Conservation (phyloP, 148 eudicot species). For the Chenopodium quinoa region DNA sequence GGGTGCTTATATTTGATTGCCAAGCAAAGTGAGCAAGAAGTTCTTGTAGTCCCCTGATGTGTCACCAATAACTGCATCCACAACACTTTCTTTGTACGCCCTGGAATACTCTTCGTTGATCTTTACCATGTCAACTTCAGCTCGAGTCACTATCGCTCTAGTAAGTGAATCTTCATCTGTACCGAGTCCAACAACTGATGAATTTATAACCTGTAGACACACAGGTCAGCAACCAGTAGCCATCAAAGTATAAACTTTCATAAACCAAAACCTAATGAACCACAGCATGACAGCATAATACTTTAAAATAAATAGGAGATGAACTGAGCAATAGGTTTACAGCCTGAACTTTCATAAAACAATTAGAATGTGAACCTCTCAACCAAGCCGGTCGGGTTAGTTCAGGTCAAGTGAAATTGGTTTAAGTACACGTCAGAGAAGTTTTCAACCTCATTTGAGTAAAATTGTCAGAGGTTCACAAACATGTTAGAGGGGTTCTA, state of each 20-base stretch:
- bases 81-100: constrained; percentile 44
- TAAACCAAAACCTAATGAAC: background rate
- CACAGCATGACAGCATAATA: background rate
- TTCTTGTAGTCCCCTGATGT: constrained; percentile 69
- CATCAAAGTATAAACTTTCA: background rate
- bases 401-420: background rate
- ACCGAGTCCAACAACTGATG: constrained; percentile 58
- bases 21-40: constrained; percentile 67
- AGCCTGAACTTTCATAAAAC: background rate
- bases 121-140: constrained; percentile 77
- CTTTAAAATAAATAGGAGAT: no score
- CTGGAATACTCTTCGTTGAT: constrained; percentile 45
- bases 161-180: constrained; percentile 83
- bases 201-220: constrained; percentile 52
- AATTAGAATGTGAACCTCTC: background rate
- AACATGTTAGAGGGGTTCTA: no score
- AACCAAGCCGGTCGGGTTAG: background rate
- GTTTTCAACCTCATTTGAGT: no score
- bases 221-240: background rate
- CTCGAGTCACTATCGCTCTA: constrained; percentile 68
- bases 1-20: constrained; percentile 26
- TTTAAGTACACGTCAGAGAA: background rate
- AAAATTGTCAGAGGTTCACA: no score
- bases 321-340: background rate
- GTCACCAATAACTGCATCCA: constrained; percentile 62